These are phyloP conservation scores for Penicillium lividum DNA, from an alignment of 495 filamentous ascomycete genomes.

Conservation along the genomic window DNA sequence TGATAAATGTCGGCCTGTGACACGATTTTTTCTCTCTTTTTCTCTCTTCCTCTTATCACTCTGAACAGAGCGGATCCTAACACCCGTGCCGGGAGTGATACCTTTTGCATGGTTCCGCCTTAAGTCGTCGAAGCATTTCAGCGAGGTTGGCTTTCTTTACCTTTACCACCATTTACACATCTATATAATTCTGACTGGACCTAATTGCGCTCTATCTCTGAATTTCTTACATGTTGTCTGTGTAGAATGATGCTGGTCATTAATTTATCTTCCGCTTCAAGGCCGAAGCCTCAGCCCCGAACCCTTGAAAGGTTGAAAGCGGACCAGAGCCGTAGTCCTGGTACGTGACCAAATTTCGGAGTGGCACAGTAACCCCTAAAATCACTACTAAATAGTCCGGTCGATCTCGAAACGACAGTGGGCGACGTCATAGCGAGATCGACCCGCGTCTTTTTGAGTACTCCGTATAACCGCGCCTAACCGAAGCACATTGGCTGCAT, in stretches of 20 bases:
- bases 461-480: neutral
- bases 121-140: conserved; percentile 25
- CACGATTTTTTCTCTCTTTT: conserved; percentile 1
- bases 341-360: neutral
- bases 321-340: neutral
- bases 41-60: conserved; percentile 10
- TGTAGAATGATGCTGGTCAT: neutral
- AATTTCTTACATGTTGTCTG: neutral
- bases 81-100: conserved; percentile 5
- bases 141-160: conserved; percentile 26
- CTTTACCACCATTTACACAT: conserved; percentile 23
- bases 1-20: conserved; percentile 4
- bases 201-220: neutral
- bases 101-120: conserved; percentile 26
- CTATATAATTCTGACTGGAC: conserved; percentile 27
- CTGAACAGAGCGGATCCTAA: conserved; percentile 5
- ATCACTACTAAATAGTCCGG: neutral
- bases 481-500: neutral
- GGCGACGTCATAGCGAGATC: neutral
- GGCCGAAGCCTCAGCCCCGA: neutral
- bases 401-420: neutral
- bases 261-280: neutral
- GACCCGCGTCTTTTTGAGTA: neutral
- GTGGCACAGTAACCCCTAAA: neutral
- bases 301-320: neutral